Base-by-base conservation (phyloP, 306 rosid genomes). In the Begonia masoniana region DNA sequence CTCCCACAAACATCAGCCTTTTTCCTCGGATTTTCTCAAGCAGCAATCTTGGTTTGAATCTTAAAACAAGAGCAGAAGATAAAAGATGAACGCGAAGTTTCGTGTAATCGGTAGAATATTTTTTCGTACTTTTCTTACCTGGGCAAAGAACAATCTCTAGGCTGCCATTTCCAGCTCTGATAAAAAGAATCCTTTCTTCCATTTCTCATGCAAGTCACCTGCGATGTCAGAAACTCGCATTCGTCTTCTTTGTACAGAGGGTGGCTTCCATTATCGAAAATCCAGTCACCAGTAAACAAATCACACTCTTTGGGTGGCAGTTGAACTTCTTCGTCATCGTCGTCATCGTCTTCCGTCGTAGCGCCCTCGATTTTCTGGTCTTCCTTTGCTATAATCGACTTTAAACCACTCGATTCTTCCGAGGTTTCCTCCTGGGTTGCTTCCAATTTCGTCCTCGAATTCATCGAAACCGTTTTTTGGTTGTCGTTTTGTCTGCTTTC, bases 1-100 rank as follows among this genome's bases (percentile, higher is more conserved):
- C 99, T 66, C 99, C 99, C 26, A 91, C 99, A 70, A 91, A 91
- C 99, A 91, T 83, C 12, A 91, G 82, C 79, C 96, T 91, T 81
- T 85, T 91, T 69, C 82, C 86, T 66, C 96, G 81, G 43, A 91
- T 72, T 59, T 91, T 91, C 79, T 91, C 86, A 17, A 91, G 81
- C 69, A 91, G 64, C 62, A 83, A 58, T 59, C 78, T 86, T 13
- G 99, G 81, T 64, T 79, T 86, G 71, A 83, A 91, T 83, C 99
- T 91, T 53, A 1, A 60, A 36, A 14, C 50, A 16, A 31, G 9
- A 31, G 2, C 39, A 31, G 9, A 31, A 31, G 9, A 31, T 6
- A 31, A 31, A 31, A 31, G 9, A 31, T 7, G 9, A 31, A 31
- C 0, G 5, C 8, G 39, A 31, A 4, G 39, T 31, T 1, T 31